phyloP scores from a whole-genome alignment of 2,329 filamentous ascomycete genomes.

The Aspergillus hiratsukae region DNA sequence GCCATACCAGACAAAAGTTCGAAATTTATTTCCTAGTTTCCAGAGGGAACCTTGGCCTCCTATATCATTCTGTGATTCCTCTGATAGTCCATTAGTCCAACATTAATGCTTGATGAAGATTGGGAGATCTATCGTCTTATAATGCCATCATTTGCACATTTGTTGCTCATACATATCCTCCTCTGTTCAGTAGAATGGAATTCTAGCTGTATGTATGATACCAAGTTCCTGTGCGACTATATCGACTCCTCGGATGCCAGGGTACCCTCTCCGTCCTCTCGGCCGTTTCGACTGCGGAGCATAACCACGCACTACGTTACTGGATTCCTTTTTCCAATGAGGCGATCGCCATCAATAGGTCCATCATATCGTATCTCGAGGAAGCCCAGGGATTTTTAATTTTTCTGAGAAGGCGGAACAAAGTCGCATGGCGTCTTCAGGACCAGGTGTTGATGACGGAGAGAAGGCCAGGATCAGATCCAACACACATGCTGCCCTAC shows the following conservation, averaged over 20 bases:
- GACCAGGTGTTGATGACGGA: background rate
- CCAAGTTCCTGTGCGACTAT: background rate
- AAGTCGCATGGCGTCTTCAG: conserved; percentile 5
- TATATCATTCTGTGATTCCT: background rate
- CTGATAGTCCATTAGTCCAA: background rate
- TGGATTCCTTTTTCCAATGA: background rate
- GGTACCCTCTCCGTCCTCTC: background rate
- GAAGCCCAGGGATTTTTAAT: background rate
- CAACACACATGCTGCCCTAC: conserved; percentile 18
- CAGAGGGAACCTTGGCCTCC: background rate
- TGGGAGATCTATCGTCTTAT: background rate
- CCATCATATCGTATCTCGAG: background rate
- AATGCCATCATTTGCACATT: background rate
- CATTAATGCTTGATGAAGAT: background rate
- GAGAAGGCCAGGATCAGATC: conserved; percentile 8
- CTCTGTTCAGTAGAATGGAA: background rate
- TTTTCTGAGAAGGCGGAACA: background rate
- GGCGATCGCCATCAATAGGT: background rate
- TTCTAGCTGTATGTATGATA: background rate
- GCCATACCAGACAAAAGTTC: background rate
- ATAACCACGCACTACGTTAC: background rate
- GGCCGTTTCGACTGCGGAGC: background rate
- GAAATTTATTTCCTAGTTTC: background rate
- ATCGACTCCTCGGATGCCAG: background rate
- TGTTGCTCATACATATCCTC: background rate